A percentile compares a stretch with the other conserved stretches of the same genome.
Evolutionary conservation across 805 yeast genomes (phyloP).

Genomic region (Kuraishia molischiana): DNA sequence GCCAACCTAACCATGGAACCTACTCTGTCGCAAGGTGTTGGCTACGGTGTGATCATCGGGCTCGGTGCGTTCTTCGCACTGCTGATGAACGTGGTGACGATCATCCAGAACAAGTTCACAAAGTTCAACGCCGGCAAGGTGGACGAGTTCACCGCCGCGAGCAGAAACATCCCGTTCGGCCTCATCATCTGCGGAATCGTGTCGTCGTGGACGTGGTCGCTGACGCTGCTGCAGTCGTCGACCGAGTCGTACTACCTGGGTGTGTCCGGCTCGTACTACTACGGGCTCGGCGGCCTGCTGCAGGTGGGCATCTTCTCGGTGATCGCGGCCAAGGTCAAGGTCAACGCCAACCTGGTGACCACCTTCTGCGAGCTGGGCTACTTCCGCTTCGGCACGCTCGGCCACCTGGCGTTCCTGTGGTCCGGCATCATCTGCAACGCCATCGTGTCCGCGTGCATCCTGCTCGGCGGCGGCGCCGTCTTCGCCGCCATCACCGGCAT

Average conservation of each 20-base stretch:
- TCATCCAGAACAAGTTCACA: slow-evolving; percentile 8
- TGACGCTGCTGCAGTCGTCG: slow-evolving; percentile 16
- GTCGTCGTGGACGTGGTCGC: slow-evolving; percentile 21
- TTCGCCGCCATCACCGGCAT: slow-evolving; percentile 13
- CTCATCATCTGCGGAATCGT: slow-evolving; percentile 12
- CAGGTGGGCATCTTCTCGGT: slow-evolving; percentile 18
- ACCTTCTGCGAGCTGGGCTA: slow-evolving; percentile 20
- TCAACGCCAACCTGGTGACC: slow-evolving; percentile 16
- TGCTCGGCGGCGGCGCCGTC: slow-evolving; percentile 14
- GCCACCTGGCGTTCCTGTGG: slow-evolving; percentile 17
- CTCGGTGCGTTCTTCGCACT: slow-evolving; percentile 21
- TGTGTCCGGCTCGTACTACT: slow-evolving; percentile 16
- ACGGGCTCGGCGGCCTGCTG: slow-evolving; percentile 16
- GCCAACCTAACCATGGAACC: neutral
- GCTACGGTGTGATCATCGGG: slow-evolving; percentile 24
- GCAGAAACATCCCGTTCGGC: slow-evolving; percentile 9
- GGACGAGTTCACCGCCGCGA: slow-evolving; percentile 16
- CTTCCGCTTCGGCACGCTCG: slow-evolving; percentile 19
- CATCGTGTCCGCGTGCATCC: slow-evolving; percentile 7
- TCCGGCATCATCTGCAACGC: slow-evolving; percentile 15
- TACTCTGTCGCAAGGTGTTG: slow-evolving; percentile 7
- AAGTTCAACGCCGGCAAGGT: slow-evolving; percentile 11
- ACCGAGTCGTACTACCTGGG: slow-evolving; percentile 15
- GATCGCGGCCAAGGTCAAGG: slow-evolving; percentile 18
- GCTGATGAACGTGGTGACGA: slow-evolving; percentile 15